phyloP scores from a whole-genome alignment of 2,329 filamentous ascomycete species.

The Colletotrichum lindemuthianum region DNA sequence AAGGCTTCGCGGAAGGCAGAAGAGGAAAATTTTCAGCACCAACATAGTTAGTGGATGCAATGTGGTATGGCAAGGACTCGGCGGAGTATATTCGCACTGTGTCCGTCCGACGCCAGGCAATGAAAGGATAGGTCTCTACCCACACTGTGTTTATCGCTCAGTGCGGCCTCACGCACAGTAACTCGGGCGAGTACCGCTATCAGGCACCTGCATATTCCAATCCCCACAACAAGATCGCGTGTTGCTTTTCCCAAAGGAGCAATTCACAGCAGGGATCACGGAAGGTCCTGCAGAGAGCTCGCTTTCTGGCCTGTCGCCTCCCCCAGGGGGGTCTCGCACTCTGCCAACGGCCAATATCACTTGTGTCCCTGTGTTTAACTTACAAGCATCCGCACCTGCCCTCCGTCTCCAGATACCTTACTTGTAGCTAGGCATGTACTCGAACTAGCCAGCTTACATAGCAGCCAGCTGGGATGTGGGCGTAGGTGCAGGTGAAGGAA shows the following conservation, averaged over 20 bases:
- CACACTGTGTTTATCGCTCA: background rate
- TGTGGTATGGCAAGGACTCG: no score
- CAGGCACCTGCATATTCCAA: background rate
- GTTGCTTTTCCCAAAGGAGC: constrained; percentile 22
- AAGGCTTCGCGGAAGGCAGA: no score
- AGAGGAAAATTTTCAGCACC: no score
- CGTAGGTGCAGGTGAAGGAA: no score
- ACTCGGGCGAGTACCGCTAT: background rate
- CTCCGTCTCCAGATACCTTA: no score
- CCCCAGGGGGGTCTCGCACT: background rate
- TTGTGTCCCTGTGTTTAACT: no score
- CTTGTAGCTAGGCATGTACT: no score
- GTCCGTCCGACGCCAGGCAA: constrained; percentile 12
- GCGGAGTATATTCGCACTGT: constrained; percentile 20
- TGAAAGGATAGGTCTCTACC: no score
- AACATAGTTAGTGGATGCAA: no score
- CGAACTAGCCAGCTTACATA: no score
- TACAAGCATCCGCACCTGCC: no score
- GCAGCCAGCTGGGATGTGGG: no score
- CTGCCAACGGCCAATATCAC: constrained; percentile 9
- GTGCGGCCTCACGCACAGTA: background rate
- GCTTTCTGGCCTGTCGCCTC: constrained; percentile 26
- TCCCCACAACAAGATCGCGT: constrained; percentile 27
- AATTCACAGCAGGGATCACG: constrained; percentile 18
- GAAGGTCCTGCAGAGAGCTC: constrained; percentile 1